phyloP scores from a whole-genome alignment of 176 grass and related monocot species.

The Musa itinerans region DNA sequence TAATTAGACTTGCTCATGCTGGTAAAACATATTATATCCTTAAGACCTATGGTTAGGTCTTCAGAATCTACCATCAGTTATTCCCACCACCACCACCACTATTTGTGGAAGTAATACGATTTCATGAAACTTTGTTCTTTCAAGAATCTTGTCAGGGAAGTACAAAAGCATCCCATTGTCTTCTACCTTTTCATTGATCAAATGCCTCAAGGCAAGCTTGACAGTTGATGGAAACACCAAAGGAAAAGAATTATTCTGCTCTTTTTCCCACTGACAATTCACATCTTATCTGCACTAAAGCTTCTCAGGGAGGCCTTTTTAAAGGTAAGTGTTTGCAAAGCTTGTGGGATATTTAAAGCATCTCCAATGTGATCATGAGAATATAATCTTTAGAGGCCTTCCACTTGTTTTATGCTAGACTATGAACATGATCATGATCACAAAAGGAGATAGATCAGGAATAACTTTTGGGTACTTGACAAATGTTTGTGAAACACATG shows the following conservation, averaged over 20 bases:
- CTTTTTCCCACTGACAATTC: neutral
- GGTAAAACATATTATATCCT: too few relatives aligned
- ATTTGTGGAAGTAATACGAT: neutral
- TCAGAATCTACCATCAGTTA: too few relatives aligned
- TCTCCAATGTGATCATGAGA: neutral
- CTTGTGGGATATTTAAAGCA: slow-evolving; percentile 2
- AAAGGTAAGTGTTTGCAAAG: neutral
- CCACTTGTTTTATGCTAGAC: too few relatives aligned
- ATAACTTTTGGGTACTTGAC: neutral
- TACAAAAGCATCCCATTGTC: neutral
- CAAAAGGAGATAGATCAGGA: neutral
- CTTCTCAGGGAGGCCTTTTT: neutral
- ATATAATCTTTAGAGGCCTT: neutral
- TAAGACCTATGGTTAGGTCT: too few relatives aligned
- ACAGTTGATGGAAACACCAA: neutral
- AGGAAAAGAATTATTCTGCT: neutral
- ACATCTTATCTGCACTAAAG: neutral
- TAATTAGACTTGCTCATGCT: too few relatives aligned
- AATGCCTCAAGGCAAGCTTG: neutral
- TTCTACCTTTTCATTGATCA: neutral
- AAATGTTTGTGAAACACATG: neutral
- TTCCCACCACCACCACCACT: neutral
- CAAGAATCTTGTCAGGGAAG: neutral
- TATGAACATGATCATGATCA: too few relatives aligned
- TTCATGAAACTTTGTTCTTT: neutral